Percentiles rank a stretch among this genome's conserved stretches.
These are phyloP conservation scores for Limonium bicolor DNA, from an alignment of 148 eudicot genomes.

Conservation along the genomic window DNA sequence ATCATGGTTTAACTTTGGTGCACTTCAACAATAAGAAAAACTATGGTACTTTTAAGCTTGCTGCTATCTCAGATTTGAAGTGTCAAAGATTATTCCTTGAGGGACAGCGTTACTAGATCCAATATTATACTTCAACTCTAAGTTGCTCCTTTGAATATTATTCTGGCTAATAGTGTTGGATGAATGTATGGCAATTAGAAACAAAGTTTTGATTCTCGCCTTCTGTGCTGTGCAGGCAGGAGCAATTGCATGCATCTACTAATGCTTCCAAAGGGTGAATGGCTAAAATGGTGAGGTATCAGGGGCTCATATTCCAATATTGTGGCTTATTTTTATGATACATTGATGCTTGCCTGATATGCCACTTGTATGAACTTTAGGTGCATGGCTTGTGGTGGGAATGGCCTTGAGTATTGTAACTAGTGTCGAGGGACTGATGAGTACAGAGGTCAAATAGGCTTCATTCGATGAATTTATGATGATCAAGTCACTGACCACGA, in stretches of 20 bases:
- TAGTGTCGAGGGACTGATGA: slow-evolving; percentile 87
- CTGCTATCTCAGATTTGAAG: no score
- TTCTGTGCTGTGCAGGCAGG: slow-evolving; percentile 32
- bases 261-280: slow-evolving; percentile 83
- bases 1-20: no score
- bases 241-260: slow-evolving; percentile 32
- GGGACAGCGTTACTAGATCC: no score
- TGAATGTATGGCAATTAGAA: no score
- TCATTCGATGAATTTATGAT: slow-evolving; percentile 67
- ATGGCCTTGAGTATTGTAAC: slow-evolving; percentile 63
- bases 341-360: not conserved
- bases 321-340: not conserved
- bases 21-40: no score
- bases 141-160: no score
- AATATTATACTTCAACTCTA: no score
- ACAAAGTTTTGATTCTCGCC: no score
- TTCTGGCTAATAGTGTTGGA: no score
- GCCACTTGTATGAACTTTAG: slow-evolving; percentile 8
- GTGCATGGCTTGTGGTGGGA: slow-evolving; percentile 84
- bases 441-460: slow-evolving; percentile 62
- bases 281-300: slow-evolving; percentile 82
- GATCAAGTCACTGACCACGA: no score
- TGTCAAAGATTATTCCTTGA: no score
- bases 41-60: no score
- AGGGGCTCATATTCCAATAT: not conserved